These are phyloP conservation scores for Eucalyptus leucophloia DNA, from an alignment of 345 rosid genomes.

Conservation along the genomic window DNA sequence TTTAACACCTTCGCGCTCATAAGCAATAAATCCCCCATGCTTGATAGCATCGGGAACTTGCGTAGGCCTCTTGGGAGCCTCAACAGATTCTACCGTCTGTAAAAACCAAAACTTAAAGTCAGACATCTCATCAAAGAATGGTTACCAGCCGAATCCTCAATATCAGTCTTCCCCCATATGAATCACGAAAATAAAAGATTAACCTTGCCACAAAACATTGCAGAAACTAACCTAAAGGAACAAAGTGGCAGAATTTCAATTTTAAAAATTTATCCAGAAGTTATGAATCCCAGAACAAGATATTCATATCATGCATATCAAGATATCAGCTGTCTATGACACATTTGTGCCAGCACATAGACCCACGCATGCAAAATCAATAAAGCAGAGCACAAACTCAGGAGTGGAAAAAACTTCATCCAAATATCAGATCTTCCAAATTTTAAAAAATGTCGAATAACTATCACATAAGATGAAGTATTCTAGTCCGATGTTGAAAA, in stretches of 20 bases:
- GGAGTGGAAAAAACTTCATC: not conserved
- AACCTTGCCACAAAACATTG: not conserved
- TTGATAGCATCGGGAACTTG: constrained; percentile 54
- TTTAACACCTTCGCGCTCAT: constrained; percentile 84
- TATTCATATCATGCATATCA: not conserved
- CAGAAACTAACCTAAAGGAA: not conserved
- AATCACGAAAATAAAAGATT: not conserved
- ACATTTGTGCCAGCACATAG: not conserved
- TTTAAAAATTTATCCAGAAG: not conserved
- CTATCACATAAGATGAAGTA: not conserved
- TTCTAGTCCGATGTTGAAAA: not conserved
- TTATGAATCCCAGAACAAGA: not conserved
- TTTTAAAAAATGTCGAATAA: not conserved
- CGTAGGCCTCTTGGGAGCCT: constrained; percentile 52
- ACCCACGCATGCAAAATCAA: not conserved
- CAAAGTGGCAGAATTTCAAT: not conserved
- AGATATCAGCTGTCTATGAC: not conserved
- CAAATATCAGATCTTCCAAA: not conserved
- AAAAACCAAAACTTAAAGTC: not conserved
- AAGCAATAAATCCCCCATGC: constrained; percentile 77
- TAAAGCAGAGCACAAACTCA: not conserved
- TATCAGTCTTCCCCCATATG: not conserved
- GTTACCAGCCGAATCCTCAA: not conserved
- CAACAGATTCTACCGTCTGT: not conserved
- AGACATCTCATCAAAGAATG: not conserved